Conservation (phyloP, 2,329 filamentous ascomycete species). For the Penicillium sp. region DNA sequence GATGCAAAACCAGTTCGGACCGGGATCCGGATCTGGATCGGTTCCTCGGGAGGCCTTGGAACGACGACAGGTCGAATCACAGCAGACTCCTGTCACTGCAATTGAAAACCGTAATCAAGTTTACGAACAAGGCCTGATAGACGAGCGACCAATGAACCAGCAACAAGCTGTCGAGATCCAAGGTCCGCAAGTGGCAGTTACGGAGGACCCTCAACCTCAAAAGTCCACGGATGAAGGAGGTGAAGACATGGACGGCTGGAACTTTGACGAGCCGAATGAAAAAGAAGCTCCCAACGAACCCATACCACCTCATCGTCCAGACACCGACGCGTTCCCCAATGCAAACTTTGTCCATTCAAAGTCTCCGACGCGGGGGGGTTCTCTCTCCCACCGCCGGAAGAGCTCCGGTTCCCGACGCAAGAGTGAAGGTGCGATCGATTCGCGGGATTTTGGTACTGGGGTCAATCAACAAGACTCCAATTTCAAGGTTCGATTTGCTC, state of each 20-base stretch:
- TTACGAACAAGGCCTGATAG: slow-evolving; percentile 47
- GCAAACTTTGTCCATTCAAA: slow-evolving; percentile 78
- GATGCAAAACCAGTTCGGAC: slow-evolving; percentile 49
- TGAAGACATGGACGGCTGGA: slow-evolving; percentile 78
- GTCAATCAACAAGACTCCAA: slow-evolving; percentile 64
- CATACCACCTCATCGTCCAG: slow-evolving; percentile 68
- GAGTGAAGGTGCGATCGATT: slow-evolving; percentile 68
- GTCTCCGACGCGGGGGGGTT: slow-evolving; percentile 70
- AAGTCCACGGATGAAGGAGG: slow-evolving; percentile 51
- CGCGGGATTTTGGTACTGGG: slow-evolving; percentile 49
- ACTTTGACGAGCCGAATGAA: slow-evolving; percentile 80
- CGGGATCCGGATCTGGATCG: slow-evolving; percentile 37
- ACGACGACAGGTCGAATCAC: slow-evolving; percentile 43
- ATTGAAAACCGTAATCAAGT: slow-evolving; percentile 55
- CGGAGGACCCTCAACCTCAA: slow-evolving; percentile 50
- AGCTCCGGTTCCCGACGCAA: slow-evolving; percentile 74
- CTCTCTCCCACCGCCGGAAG: slow-evolving; percentile 75
- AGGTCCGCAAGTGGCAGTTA: slow-evolving; percentile 54
- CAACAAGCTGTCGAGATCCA: slow-evolving; percentile 64
- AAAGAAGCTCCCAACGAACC: slow-evolving; percentile 47
- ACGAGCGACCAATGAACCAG: slow-evolving; percentile 62
- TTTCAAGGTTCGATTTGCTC: slow-evolving; percentile 91
- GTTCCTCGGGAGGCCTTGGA: slow-evolving; percentile 47
- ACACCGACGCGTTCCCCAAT: slow-evolving; percentile 84
- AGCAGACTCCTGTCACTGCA: slow-evolving; percentile 58